Percentiles rank a stretch among this genome's conserved stretches.
phyloP scores from a whole-genome alignment of 164 flowering plant genomes.

The Vitis riparia region DNA sequence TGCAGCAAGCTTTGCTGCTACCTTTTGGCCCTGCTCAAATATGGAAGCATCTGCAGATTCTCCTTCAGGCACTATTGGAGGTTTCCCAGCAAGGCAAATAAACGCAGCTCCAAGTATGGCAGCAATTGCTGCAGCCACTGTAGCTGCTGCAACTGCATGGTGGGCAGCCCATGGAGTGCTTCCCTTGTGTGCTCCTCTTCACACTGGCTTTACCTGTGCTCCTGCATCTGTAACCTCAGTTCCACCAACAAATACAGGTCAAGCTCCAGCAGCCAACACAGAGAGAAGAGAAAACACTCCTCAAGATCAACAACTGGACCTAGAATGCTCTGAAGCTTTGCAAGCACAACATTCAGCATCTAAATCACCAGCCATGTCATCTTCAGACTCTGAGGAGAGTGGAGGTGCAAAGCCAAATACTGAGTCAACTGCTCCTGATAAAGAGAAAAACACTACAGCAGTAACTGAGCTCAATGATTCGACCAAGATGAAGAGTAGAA shows the following conservation, averaged over 20 bases:
- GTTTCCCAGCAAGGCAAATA: conserved; percentile 34
- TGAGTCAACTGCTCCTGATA: conserved; percentile 22
- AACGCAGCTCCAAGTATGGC: conserved; percentile 60
- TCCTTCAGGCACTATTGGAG: conserved; percentile 31
- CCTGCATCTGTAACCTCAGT: conserved; percentile 43
- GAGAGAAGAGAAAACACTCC: conserved; percentile 23
- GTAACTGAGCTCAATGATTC: conserved; percentile 36
- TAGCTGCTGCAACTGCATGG: conserved; percentile 98
- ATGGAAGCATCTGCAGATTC: conserved; percentile 42
- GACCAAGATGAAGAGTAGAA: conserved; percentile 47
- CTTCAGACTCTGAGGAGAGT: conserved; percentile 60
- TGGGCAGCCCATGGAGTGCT: conserved; percentile 92
- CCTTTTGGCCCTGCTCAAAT: conserved; percentile 59
- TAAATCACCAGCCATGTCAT: conserved; percentile 41
- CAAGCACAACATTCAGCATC: conserved; percentile 45
- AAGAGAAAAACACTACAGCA: conserved; percentile 28
- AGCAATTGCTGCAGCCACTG: conserved; percentile 84
- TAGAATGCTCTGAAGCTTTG: conserved; percentile 41
- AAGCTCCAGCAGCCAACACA: conserved; percentile 26
- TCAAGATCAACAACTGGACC: conserved; percentile 37
- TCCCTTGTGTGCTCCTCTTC: conserved; percentile 65
- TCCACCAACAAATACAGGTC: conserved; percentile 32
- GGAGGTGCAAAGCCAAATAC: conserved; percentile 31
- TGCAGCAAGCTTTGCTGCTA: conserved; percentile 83
- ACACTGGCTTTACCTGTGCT: conserved; percentile 42